phyloP scores from a whole-genome alignment of 1,284 basidiomycete species.

The Naganishia sp. region DNA sequence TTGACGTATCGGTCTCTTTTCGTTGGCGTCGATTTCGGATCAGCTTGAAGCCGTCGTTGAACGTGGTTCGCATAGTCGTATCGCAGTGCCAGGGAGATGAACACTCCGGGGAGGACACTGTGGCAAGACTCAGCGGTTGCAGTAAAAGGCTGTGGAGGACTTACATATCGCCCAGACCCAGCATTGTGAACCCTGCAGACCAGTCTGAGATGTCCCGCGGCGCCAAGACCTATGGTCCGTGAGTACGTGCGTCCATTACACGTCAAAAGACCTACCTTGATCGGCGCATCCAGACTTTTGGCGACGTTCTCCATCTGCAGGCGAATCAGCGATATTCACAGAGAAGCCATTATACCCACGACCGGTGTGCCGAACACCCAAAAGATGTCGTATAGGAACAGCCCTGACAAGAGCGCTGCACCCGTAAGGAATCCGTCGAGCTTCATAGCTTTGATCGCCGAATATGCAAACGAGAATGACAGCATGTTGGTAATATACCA shows the following conservation, averaged over 20 bases:
- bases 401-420: constrained; percentile 70
- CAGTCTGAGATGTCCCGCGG: constrained; percentile 66
- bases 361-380: constrained; percentile 70
- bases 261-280: constrained; percentile 60
- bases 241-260: background rate
- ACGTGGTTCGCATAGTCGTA: constrained; percentile 67
- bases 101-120: constrained; percentile 85
- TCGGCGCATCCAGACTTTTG: constrained; percentile 87
- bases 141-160: constrained; percentile 44
- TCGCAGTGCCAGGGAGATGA: constrained; percentile 83
- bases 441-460: constrained; percentile 76
- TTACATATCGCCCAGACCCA: constrained; percentile 77
- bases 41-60: constrained; percentile 38
- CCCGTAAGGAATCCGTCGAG: constrained; percentile 92
- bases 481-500: constrained; percentile 77
- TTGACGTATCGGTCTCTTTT: constrained; percentile 58
- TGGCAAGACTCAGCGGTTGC: constrained; percentile 53
- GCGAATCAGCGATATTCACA: background rate
- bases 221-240: constrained; percentile 62
- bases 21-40: constrained; percentile 38
- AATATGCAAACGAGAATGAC: constrained; percentile 79
- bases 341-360: constrained; percentile 8
- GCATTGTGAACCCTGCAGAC: constrained; percentile 76
- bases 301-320: constrained; percentile 82
- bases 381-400: constrained; percentile 83